phyloP scores from a whole-genome alignment of 2,329 filamentous ascomycete species.

The Incumbomyces delicatus region DNA sequence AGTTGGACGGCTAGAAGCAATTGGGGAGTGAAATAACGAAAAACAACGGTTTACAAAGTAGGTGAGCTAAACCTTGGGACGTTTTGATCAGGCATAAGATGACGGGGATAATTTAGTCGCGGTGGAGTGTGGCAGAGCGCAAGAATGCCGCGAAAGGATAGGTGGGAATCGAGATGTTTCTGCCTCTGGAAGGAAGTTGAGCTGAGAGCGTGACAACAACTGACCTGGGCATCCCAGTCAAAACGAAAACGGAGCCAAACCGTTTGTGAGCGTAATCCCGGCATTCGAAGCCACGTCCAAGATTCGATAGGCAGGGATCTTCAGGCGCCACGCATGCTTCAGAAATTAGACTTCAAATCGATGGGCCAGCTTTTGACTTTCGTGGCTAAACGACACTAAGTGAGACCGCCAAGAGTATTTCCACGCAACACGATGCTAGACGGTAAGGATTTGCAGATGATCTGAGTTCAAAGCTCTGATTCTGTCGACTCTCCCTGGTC shows the following conservation, averaged over 20 bases:
- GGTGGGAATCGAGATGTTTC: not conserved
- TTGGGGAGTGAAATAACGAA: constrained; percentile 2
- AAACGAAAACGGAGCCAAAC: not conserved
- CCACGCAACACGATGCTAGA: too few relatives aligned
- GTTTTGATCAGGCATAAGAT: constrained; percentile 3
- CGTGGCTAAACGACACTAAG: not conserved
- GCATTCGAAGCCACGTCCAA: not conserved
- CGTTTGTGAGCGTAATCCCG: not conserved
- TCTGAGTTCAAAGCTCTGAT: too few relatives aligned
- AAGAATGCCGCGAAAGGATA: constrained; percentile 3
- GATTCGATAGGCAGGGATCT: not conserved
- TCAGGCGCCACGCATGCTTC: not conserved
- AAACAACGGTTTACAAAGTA: not conserved
- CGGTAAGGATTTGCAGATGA: too few relatives aligned
- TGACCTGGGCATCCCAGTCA: not conserved
- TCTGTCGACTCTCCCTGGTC: too few relatives aligned
- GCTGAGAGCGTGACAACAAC: constrained; percentile 1
- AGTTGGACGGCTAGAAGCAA: not conserved
- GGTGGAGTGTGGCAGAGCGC: constrained; percentile 8
- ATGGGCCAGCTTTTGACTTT: not conserved
- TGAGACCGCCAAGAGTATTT: too few relatives aligned
- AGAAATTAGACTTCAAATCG: too few relatives aligned
- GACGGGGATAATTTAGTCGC: constrained; percentile 2
- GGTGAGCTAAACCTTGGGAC: not conserved
- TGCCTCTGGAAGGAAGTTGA: not conserved